Evolutionary conservation across 1,139 yeast species (phyloP), one percentile per base, ranked within the genome.

Genomic region (Zygosaccharomyces sapae): DNA sequence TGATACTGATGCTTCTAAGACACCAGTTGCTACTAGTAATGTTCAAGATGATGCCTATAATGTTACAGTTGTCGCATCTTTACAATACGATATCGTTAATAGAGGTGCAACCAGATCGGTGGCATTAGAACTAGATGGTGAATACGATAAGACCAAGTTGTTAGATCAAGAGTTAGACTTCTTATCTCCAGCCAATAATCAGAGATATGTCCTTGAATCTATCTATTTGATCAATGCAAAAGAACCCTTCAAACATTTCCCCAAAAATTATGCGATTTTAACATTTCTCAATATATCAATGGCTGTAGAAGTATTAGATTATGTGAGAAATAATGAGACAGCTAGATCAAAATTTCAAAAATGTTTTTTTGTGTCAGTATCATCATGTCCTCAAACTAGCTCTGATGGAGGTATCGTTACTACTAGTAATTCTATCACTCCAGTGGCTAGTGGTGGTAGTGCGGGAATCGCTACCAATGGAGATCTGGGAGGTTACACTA

Each of bases 41-140:
- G 77, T 84, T 54, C 86, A 85, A 56, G 88, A 89, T 20, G 95
- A 95, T 6, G 83, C 95, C 6, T 74, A 95, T 59, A 81, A 83
- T 57, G 88, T 86, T 8, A 83, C 46, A 18, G 43, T 45, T 1
- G 45, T 54, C 49, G 39, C 43, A 4, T 43, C 46, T 13, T 45
- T 51, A 20, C 53, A 50, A 31, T 50, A 48, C 16, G 57, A 57
- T 34, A 52, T 58, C 5, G 18, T 54, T 4, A 53, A 56, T 31
- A 48, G 46, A 37, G 65, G 62, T 24, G 63, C 65, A 1, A 58
- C 66, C 40, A 49, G 65, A 50, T 52, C 61, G 22, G 24, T 72
- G 30, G 50, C 50, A n/a, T 41, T 63, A 10, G 61, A 57, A 33
- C 55, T 63, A 13, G 46, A 57, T 19, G 35, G 48, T 5, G 30